phyloP scores from a whole-genome alignment of 768 basidiomycete genomes.

The Mycena indigotica region DNA sequence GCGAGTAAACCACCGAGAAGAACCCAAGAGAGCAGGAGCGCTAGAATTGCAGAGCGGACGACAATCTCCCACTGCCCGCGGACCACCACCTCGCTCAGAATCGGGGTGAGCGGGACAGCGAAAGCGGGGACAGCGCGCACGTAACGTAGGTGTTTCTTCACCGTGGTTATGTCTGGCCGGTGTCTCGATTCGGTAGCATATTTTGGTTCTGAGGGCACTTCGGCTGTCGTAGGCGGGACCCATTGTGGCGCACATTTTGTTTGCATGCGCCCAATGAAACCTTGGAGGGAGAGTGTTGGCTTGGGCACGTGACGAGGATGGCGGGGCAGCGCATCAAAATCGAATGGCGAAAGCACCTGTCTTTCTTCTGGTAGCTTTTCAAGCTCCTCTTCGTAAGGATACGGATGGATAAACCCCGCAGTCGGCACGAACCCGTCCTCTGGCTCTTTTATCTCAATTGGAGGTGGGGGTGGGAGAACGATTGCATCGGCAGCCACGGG shows the following conservation, averaged over 20 bases:
- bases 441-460: conserved; percentile 13
- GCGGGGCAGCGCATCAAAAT: conserved; percentile 54
- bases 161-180: conserved; percentile 23
- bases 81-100: conserved; percentile 68
- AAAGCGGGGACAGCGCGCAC: conserved; percentile 70
- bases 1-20: conserved; percentile 46
- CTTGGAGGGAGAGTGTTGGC: conserved; percentile 25
- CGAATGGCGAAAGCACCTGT: conserved; percentile 45
- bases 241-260: conserved; percentile 37
- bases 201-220: conserved; percentile 6
- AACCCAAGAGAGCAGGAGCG: conserved; percentile 46
- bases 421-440: conserved; percentile 38
- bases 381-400: conserved; percentile 26
- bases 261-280: conserved; percentile 45
- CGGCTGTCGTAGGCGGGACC: conserved; percentile 6
- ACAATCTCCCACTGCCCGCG: conserved; percentile 90
- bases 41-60: conserved; percentile 54
- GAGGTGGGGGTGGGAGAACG: conserved; percentile 17
- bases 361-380: conserved; percentile 37
- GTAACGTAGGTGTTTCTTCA: conserved; percentile 44
- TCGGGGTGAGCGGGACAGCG: conserved; percentile 64
- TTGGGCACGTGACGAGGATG: conserved; percentile 18
- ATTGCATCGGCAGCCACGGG: conserved; percentile 24
- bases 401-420: conserved; percentile 54
- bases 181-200: conserved; percentile 13